These are phyloP conservation scores for Dactylellina drechsleri DNA, from an alignment of 2,329 filamentous ascomycete species.

Conservation along the genomic window DNA sequence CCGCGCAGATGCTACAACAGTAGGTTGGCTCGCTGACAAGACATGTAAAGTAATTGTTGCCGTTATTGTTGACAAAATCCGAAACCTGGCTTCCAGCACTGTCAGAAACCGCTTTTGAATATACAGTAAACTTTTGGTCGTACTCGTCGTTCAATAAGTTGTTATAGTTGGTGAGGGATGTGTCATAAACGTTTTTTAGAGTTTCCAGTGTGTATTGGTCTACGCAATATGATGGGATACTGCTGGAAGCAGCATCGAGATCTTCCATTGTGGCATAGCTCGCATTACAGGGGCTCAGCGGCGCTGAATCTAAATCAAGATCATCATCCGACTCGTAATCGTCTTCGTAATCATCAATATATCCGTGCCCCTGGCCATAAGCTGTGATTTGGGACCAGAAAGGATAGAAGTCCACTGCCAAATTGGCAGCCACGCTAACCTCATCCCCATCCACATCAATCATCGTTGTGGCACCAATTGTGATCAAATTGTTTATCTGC, in stretches of 20 bases:
- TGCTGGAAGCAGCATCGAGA: background rate
- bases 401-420: conserved; percentile 8
- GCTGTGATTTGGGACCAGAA: conserved; percentile 21
- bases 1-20: conserved; percentile 19
- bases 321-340: background rate
- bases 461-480: conserved; percentile 22
- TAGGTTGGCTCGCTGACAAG: conserved; percentile 27
- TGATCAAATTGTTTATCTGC: conserved; percentile 22
- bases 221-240: background rate
- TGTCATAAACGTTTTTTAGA: conserved; percentile 8
- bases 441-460: background rate
- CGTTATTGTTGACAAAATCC: conserved; percentile 55
- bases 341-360: background rate
- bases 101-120: conserved; percentile 46
- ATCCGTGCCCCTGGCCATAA: background rate
- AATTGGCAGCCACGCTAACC: background rate
- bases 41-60: conserved; percentile 56
- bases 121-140: conserved; percentile 58
- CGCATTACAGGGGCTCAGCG: background rate
- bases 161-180: background rate
- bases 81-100: conserved; percentile 31
- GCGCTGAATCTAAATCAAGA: too few relatives aligned
- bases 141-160: conserved; percentile 48
- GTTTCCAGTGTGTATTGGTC: background rate
- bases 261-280: conserved; percentile 1